Evolutionary conservation across 2,329 filamentous ascomycete genomes (phyloP), one percentile per base, ranked within the genome.

Genomic region (Aspergillus versicolor): DNA sequence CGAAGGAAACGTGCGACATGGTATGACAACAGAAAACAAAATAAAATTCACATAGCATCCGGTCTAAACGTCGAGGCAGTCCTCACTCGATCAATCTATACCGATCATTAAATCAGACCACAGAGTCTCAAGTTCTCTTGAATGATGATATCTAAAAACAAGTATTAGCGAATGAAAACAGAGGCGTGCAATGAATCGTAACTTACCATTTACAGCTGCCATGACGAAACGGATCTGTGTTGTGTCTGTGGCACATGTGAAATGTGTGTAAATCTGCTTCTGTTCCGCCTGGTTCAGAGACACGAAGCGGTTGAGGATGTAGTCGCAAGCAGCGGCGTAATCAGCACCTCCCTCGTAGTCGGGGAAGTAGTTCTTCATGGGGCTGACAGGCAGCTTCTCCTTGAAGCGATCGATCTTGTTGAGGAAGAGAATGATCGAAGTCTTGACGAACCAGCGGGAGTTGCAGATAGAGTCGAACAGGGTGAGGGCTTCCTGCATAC

Each of bases 221-320:
- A 99, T 99, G 79, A 99, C 94, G 82, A 99, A 97, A 73, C 94
- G 88, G 70, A 99, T 99, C 78, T 99, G 94, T 70, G 94, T 97
- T 32, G 94, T 99, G 74, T 99, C 94, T 48, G 94, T 99, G 60
- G 94, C 94, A 75, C 94, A 97, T 50, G 94, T 99, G 80, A 99
- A 99, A 79, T 97, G 94, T 58, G 94, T 99, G 83, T 99, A 99
- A 76, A 99, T 97, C 77, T 99, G 94, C 84, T 99, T 99, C 54
- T 92, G 96, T 82, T 97, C 94, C 75, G 97, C 93, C 79, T 97
- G 94, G 81, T 99, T 99, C 74, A 99, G 82, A 74, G 90, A 94
- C 70, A 97, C 94, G 78, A 99, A 99, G 73, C 94, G 87, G 84
- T 97, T 97, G 61, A 99, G 85, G 70, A 99, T 97, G 80, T 99